Percentiles rank a stretch among this genome's conserved stretches.
Evolutionary conservation across 2,329 filamentous ascomycete species (phyloP).

Genomic region (Atkinsonella texensis): DNA sequence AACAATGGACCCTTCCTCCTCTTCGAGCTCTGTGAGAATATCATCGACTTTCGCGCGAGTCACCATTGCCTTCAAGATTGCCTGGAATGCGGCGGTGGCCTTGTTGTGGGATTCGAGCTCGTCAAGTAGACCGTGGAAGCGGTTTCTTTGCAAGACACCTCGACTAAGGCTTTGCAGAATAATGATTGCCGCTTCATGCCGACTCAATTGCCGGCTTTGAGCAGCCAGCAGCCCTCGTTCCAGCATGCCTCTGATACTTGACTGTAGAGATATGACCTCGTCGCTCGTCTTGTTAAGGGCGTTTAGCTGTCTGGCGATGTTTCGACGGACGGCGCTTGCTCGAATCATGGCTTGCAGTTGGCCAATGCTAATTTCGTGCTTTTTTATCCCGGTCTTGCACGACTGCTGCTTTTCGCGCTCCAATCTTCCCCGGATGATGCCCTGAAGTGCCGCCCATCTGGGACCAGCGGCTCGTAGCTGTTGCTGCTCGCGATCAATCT

Average conservation of each 20-base stretch:
- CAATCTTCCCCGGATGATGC: conserved; percentile 32
- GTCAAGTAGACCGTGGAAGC: conserved; percentile 51
- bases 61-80: conserved; percentile 66
- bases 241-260: conserved; percentile 48
- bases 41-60: conserved; percentile 62
- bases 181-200: conserved; percentile 43
- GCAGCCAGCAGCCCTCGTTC: conserved; percentile 36
- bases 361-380: conserved; percentile 31
- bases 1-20: conserved; percentile 64
- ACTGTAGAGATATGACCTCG: conserved; percentile 42
- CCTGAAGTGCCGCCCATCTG: conserved; percentile 34
- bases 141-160: conserved; percentile 51
- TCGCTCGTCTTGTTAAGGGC: conserved; percentile 33
- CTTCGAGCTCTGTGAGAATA: conserved; percentile 65
- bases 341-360: conserved; percentile 40
- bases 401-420: conserved; percentile 31
- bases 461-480: conserved; percentile 37
- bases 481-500: conserved; percentile 38
- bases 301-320: conserved; percentile 35
- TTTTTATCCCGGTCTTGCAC: conserved; percentile 35
- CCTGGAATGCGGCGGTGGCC: conserved; percentile 60
- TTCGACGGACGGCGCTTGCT: conserved; percentile 40
- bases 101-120: conserved; percentile 57
- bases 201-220: conserved; percentile 43
- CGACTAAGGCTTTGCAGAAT: conserved; percentile 56